Percentiles rank a stretch among this genome's conserved stretches.
These are phyloP conservation scores for Pseudopyricularia javanii DNA, from an alignment of 2,329 filamentous ascomycete genomes.

Conservation along the genomic window DNA sequence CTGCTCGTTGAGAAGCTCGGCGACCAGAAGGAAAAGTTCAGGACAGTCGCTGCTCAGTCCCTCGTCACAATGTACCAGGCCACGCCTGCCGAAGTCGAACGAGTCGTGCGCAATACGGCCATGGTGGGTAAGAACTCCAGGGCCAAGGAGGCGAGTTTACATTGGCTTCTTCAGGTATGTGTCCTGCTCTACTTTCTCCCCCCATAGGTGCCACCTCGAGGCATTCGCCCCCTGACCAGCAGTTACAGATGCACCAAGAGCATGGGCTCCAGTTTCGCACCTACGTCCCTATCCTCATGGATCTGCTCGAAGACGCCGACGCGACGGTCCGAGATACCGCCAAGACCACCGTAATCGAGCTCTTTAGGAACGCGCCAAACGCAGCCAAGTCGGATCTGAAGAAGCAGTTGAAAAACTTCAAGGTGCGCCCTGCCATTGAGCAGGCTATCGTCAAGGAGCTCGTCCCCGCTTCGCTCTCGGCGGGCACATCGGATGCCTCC, in stretches of 20 bases:
- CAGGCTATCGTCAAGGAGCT: constrained; percentile 69
- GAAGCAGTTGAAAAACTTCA: constrained; percentile 70
- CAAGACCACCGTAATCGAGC: constrained; percentile 70
- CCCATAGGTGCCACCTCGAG: neutral
- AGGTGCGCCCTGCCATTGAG: constrained; percentile 77
- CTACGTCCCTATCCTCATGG: constrained; percentile 75
- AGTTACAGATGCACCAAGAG: constrained; percentile 63
- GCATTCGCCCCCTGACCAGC: constrained; percentile 4
- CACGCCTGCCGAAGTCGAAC: constrained; percentile 63
- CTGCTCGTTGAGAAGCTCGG: constrained; percentile 75
- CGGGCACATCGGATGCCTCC: constrained; percentile 15
- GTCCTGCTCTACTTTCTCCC: constrained; percentile 5
- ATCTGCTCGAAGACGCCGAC: constrained; percentile 81
- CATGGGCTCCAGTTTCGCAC: constrained; percentile 67
- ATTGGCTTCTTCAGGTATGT: constrained; percentile 67
- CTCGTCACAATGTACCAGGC: constrained; percentile 66
- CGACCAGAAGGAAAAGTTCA: constrained; percentile 77
- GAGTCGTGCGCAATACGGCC: constrained; percentile 63
- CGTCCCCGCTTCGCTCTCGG: constrained; percentile 31
- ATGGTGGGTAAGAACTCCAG: constrained; percentile 70
- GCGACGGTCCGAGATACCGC: constrained; percentile 75
- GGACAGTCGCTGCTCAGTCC: constrained; percentile 60
- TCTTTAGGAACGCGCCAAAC: constrained; percentile 73
- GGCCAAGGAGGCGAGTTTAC: constrained; percentile 74
- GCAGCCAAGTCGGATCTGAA: constrained; percentile 81